Evolutionary conservation across 1,139 yeast genomes (phyloP).

Genomic region (Magnusiomyces paraingens): DNA sequence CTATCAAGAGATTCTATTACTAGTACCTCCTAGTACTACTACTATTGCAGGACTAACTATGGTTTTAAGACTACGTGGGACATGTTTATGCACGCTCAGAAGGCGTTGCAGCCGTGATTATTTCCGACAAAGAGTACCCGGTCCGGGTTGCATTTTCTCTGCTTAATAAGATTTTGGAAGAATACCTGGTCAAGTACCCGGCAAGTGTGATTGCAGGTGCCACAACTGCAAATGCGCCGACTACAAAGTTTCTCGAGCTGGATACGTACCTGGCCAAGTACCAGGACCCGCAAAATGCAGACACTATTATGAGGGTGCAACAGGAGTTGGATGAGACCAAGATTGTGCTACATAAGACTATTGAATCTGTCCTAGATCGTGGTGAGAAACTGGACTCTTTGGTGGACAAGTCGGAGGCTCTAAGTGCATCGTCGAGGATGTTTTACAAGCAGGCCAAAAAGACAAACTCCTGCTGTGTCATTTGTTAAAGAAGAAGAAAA

Average conservation of each 20-base stretch:
- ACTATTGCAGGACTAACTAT: background rate
- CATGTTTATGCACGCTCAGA: conserved; percentile 88
- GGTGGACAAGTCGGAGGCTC: conserved; percentile 92
- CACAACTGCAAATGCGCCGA: conserved; percentile 40
- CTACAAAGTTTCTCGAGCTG: conserved; percentile 46
- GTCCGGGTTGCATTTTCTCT: conserved; percentile 95
- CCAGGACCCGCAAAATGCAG: conserved; percentile 97
- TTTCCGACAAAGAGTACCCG: conserved; percentile 93
- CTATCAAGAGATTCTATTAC: too few species aligned
- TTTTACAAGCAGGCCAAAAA: conserved; percentile 96
- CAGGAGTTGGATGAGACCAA: conserved; percentile 97
- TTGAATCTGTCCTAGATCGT: conserved; percentile 87
- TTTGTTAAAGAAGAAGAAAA: conserved; percentile 41
- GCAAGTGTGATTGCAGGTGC: conserved; percentile 58
- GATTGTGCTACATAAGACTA: conserved; percentile 91
- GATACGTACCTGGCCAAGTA: conserved; percentile 70
- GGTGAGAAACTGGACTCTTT: conserved; percentile 93
- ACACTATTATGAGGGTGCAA: conserved; percentile 93
- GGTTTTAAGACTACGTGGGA: conserved; percentile 55
- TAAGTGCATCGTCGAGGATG: conserved; percentile 82
- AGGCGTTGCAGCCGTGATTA: conserved; percentile 88
- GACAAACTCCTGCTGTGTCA: conserved; percentile 91
- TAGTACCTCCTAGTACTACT: conserved; percentile 1
- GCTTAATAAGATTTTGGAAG: conserved; percentile 85
- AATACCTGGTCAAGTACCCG: conserved; percentile 80